phyloP scores from a whole-genome alignment of 2,329 filamentous ascomycete genomes.

The Ustulina deusta region DNA sequence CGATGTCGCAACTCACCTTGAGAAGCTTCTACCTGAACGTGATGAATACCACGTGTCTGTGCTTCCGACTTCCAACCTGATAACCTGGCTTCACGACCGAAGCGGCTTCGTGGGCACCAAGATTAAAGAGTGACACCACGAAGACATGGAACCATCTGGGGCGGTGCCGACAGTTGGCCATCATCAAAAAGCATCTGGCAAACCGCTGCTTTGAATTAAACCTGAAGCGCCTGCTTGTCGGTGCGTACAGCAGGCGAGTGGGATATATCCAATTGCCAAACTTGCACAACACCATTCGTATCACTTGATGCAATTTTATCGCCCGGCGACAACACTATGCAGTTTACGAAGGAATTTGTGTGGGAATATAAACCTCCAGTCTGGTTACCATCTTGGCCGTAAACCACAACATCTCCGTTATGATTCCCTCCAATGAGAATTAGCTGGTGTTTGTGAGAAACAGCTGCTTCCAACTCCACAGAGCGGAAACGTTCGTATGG shows the following conservation, averaged over 20 bases:
- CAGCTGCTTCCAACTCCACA: neutral
- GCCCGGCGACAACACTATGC: neutral
- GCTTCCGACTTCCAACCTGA: conserved; percentile 37
- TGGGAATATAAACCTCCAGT: conserved; percentile 11
- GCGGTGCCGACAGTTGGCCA: conserved; percentile 34
- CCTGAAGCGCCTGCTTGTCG: neutral
- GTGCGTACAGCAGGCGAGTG: neutral
- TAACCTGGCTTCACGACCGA: conserved; percentile 38
- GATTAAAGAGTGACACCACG: conserved; percentile 17
- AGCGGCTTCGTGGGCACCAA: conserved; percentile 35
- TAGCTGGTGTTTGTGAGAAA: neutral
- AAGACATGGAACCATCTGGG: conserved; percentile 38
- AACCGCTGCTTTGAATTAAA: neutral
- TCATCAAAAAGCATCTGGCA: conserved; percentile 7
- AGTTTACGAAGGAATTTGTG: neutral
- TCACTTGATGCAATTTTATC: conserved; percentile 7
- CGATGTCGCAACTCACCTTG: neutral
- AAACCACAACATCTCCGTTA: conserved; percentile 11
- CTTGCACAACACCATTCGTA: neutral
- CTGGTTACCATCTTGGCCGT: conserved; percentile 1
- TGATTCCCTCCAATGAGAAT: conserved; percentile 1
- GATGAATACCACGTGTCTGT: conserved; percentile 29
- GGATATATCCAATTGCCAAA: conserved; percentile 18
- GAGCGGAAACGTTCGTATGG: neutral
- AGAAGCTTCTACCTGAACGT: neutral